phyloP scores from a whole-genome alignment of 306 rosid genomes.

The Nissolia schottii region DNA sequence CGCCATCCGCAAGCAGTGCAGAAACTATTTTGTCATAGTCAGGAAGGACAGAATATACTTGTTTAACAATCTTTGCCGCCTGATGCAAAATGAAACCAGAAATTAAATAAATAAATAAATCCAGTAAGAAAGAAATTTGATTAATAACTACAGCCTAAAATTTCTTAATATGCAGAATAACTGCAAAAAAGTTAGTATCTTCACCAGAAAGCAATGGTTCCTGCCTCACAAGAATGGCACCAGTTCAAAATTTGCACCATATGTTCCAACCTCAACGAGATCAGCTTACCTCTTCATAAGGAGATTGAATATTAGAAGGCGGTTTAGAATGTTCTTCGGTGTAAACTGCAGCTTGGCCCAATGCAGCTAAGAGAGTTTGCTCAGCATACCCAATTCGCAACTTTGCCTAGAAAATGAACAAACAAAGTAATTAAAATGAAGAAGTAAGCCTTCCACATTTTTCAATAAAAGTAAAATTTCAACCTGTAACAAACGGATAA shows the following conservation, averaged over 20 bases:
- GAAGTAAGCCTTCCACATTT: constrained; percentile 14
- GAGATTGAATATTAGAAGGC: constrained; percentile 61
- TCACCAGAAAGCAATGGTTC: constrained; percentile 2
- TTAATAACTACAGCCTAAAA: not conserved
- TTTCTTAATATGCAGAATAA: constrained; percentile 5
- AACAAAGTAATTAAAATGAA: constrained; percentile 15
- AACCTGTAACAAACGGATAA: constrained; percentile 89
- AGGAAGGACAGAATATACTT: constrained; percentile 82
- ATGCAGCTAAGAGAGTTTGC: constrained; percentile 86
- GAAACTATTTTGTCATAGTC: constrained; percentile 72
- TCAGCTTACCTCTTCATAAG: constrained; percentile 71
- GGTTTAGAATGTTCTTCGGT: constrained; percentile 68
- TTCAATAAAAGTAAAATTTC: constrained; percentile 15
- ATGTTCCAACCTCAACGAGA: constrained; percentile 17
- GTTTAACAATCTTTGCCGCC: constrained; percentile 83
- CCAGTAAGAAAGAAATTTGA: not conserved
- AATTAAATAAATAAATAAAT: not conserved
- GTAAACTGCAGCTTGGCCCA: constrained; percentile 88
- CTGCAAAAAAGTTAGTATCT: not conserved
- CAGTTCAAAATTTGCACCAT: not conserved
- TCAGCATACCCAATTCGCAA: constrained; percentile 87
- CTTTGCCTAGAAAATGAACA: constrained; percentile 48
- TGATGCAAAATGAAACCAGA: constrained; percentile 43
- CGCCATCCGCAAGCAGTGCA: constrained; percentile 67
- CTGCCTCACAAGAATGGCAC: constrained; percentile 8